Percentiles rank a stretch among this genome's conserved stretches.
Evolutionary conservation across 371 early-diverging fungal species (phyloP).

Genomic region (Mortierella sp.): DNA sequence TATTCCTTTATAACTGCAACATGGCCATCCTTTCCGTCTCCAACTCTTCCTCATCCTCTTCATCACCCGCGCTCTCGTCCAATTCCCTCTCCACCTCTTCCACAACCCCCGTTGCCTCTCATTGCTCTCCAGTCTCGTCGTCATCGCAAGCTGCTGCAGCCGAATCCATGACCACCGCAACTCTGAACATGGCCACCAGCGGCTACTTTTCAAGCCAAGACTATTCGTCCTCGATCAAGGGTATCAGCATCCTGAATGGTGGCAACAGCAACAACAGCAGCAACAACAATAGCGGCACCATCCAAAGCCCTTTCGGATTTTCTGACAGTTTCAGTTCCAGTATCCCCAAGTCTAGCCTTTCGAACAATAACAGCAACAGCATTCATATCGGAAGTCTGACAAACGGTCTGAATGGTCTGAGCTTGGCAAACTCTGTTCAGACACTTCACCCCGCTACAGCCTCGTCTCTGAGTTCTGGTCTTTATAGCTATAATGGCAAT

Average conservation of each 20-base stretch:
- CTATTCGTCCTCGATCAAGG: slow-evolving; percentile 26
- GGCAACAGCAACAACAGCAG: neutral
- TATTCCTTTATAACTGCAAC: neutral
- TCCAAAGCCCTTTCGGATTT: slow-evolving; percentile 18
- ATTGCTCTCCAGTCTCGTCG: slow-evolving; percentile 29
- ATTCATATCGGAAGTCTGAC: slow-evolving; percentile 49
- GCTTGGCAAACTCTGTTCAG: slow-evolving; percentile 26
- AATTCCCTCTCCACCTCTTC: slow-evolving; percentile 24
- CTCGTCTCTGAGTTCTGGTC: slow-evolving; percentile 41
- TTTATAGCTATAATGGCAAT: slow-evolving; percentile 26
- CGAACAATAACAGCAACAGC: slow-evolving; percentile 24
- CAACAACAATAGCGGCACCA: slow-evolving; percentile 2
- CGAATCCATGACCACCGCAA: slow-evolving; percentile 27
- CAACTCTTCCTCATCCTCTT: slow-evolving; percentile 33
- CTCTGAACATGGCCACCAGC: slow-evolving; percentile 15
- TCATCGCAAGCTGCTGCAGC: slow-evolving; percentile 22
- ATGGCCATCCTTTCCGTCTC: slow-evolving; percentile 49
- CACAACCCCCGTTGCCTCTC: slow-evolving; percentile 27
- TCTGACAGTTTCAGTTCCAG: slow-evolving; percentile 44
- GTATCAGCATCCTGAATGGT: slow-evolving; percentile 47
- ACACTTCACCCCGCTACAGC: slow-evolving; percentile 19
- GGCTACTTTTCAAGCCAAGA: slow-evolving; percentile 22
- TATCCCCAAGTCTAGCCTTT: slow-evolving; percentile 30
- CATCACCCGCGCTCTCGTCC: slow-evolving; percentile 23
- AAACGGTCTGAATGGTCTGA: slow-evolving; percentile 28